Evolutionary conservation across 1,284 basidiomycete species (phyloP).

Genomic region (Leccinum colubrinum): DNA sequence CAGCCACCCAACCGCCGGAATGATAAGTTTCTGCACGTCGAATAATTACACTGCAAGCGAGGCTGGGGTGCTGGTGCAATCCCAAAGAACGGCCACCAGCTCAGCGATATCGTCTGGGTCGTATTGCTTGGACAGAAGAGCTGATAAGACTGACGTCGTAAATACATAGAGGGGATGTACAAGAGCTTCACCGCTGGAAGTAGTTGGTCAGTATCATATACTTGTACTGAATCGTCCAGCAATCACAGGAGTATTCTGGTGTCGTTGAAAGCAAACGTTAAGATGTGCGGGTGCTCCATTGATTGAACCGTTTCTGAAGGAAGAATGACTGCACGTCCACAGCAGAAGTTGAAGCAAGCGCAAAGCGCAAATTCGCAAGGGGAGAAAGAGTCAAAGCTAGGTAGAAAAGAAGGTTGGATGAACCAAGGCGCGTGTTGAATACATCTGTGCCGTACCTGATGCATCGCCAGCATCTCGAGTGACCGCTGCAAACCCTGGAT

Average conservation of each 20-base stretch:
- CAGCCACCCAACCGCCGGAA: slow-evolving; percentile 61
- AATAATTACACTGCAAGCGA: slow-evolving; percentile 51
- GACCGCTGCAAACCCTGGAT: slow-evolving; percentile 54
- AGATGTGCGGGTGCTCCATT: slow-evolving; percentile 44
- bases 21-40: slow-evolving; percentile 49
- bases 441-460: slow-evolving; percentile 34
- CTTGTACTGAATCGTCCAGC: slow-evolving; percentile 52
- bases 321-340: slow-evolving; percentile 42
- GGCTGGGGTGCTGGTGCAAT: slow-evolving; percentile 36
- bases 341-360: slow-evolving; percentile 40
- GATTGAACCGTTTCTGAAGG: slow-evolving; percentile 49
- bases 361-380: slow-evolving; percentile 52
- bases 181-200: slow-evolving; percentile 40
- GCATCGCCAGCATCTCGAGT: slow-evolving; percentile 36
- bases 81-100: slow-evolving; percentile 57
- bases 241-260: slow-evolving; percentile 58
- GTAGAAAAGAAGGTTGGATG: slow-evolving; percentile 1
- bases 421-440: background rate
- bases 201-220: slow-evolving; percentile 53
- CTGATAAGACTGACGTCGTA: slow-evolving; percentile 39
- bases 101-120: slow-evolving; percentile 53
- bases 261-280: slow-evolving; percentile 58
- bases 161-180: slow-evolving; percentile 48
- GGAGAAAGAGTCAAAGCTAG: slow-evolving; percentile 58
- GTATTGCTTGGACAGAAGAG: slow-evolving; percentile 60